Evolutionary conservation across 2,329 filamentous ascomycete species (phyloP).

Genomic region (Venturia aucupariae): DNA sequence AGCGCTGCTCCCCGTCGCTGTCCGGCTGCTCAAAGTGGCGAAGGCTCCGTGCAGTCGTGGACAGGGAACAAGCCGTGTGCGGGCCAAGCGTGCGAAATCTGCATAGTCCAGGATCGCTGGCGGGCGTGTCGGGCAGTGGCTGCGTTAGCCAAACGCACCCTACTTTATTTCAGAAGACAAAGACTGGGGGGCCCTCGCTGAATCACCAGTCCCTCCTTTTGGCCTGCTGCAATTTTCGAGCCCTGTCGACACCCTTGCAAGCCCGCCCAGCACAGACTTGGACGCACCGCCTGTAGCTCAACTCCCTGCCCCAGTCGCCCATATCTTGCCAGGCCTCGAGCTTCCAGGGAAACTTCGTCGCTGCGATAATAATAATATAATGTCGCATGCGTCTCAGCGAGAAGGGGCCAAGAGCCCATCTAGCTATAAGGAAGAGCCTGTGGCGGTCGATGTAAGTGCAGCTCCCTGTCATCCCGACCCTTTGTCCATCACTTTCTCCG

Average conservation of each 20-base stretch:
- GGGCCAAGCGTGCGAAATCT: constrained; percentile 6
- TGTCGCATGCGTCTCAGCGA: constrained; percentile 29
- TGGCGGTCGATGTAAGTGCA: constrained; percentile 35
- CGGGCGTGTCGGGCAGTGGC: constrained; percentile 10
- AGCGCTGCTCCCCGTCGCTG: background rate
- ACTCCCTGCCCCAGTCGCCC: constrained; percentile 5
- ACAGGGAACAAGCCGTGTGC: constrained; percentile 8
- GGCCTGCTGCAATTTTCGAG: constrained; percentile 3
- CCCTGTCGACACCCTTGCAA: constrained; percentile 2
- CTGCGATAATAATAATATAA: constrained; percentile 29
- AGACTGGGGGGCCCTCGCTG: constrained; percentile 12
- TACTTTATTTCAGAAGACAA: constrained; percentile 13
- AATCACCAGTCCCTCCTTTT: constrained; percentile 1
- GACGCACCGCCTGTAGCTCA: background rate
- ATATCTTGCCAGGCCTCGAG: constrained; percentile 9
- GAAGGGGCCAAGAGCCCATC: constrained; percentile 27
- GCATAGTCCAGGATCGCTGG: background rate
- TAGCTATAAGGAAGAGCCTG: constrained; percentile 37
- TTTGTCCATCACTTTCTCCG: constrained; percentile 9
- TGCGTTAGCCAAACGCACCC: constrained; percentile 14
- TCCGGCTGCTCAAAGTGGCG: constrained; percentile 6
- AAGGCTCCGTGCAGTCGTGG: background rate
- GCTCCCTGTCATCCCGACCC: constrained; percentile 22
- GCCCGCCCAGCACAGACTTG: background rate
- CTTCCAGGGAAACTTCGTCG: constrained; percentile 4